phyloP scores from a whole-genome alignment of 1,284 basidiomycete species.

The Omphalotus olearius region DNA sequence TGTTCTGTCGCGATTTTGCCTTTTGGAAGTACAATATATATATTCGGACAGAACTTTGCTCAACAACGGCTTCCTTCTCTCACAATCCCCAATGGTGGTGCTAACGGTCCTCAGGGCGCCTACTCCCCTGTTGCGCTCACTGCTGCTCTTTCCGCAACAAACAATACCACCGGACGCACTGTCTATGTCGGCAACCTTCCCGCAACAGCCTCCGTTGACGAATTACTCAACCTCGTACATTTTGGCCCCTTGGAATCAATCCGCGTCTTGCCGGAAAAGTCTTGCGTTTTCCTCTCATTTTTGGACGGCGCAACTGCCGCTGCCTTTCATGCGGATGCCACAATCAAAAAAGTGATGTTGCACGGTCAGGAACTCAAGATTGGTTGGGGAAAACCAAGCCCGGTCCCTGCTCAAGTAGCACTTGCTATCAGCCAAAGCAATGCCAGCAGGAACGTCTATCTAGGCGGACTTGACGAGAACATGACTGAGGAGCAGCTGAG shows the following conservation, averaged over 20 bases:
- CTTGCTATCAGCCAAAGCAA: conserved; percentile 87
- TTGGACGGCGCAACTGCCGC: conserved; percentile 87
- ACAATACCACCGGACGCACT: conserved; percentile 77
- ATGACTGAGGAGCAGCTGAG: conserved; percentile 87
- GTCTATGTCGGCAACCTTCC: conserved; percentile 98
- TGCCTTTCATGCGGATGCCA: conserved; percentile 92
- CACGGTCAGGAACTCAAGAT: conserved; percentile 94
- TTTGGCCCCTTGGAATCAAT: conserved; percentile 97
- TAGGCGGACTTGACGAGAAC: conserved; percentile 85
- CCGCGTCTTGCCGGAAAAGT: conserved; percentile 95
- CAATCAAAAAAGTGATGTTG: conserved; percentile 86
- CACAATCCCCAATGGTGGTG: conserved; percentile 40
- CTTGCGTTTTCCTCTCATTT: conserved; percentile 97
- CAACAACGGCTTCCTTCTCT: conserved; percentile 62
- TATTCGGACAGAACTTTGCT: conserved; percentile 4
- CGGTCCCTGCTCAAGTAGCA: conserved; percentile 81
- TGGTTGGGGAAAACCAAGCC: conserved; percentile 90
- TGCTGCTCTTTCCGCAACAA: conserved; percentile 47
- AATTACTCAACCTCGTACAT: conserved; percentile 95
- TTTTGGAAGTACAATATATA: conserved; percentile 38
- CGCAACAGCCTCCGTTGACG: conserved; percentile 93
- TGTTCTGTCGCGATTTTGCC: conserved; percentile 46
- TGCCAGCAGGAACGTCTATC: conserved; percentile 90
- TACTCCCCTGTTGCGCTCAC: conserved; percentile 72
- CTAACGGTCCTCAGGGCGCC: conserved; percentile 33